Evolutionary conservation across 306 rosid species (phyloP).

Genomic region (Prunus kanzakura): DNA sequence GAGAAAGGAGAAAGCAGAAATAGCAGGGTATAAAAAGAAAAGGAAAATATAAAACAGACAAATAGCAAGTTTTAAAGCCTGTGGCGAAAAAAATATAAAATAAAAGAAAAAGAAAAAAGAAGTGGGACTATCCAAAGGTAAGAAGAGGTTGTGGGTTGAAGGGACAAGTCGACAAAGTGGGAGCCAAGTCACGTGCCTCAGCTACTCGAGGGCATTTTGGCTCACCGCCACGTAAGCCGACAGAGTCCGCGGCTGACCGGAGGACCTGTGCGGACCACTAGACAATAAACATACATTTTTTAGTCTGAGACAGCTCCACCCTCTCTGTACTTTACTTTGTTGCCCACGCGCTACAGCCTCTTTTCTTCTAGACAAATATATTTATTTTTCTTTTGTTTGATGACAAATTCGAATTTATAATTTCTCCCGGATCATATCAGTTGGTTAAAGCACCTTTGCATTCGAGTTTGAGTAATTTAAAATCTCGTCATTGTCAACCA

Average conservation of each 20-base stretch:
- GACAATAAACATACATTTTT: neutral
- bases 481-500: too few species aligned
- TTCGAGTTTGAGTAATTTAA: too few species aligned
- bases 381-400: neutral
- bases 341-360: neutral
- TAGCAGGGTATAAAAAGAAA: too few species aligned
- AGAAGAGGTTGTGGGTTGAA: neutral
- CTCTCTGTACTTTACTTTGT: neutral
- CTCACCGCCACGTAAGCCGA: slow-evolving; percentile 36
- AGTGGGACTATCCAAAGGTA: neutral
- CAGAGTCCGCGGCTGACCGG: slow-evolving; percentile 21
- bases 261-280: slow-evolving; percentile 5
- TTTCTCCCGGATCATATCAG: too few species aligned
- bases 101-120: neutral
- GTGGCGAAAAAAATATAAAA: too few species aligned
- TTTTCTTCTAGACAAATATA: neutral
- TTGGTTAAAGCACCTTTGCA: too few species aligned
- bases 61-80: too few species aligned
- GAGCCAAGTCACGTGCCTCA: slow-evolving; percentile 27
- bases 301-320: slow-evolving; percentile 13
- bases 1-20: too few species aligned
- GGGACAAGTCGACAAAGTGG: slow-evolving; percentile 32
- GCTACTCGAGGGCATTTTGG: neutral
- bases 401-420: too few species aligned
- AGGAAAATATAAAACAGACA: too few species aligned